These are phyloP conservation scores for Camellia japonica DNA, from an alignment of 148 eudicot species.

Conservation along the genomic window DNA sequence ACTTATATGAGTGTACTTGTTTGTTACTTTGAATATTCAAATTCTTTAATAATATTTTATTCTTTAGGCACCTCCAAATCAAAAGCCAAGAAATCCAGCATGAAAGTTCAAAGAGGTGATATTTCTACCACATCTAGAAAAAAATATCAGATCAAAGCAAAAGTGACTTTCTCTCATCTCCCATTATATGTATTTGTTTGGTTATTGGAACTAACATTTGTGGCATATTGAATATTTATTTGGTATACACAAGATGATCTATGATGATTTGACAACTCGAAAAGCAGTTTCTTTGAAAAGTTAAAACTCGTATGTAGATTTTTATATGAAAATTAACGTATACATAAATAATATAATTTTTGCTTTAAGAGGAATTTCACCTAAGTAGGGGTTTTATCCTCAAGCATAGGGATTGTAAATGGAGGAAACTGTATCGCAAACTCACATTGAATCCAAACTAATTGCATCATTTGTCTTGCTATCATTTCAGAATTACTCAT, in stretches of 20 bases:
- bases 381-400: no score
- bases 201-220: neutral
- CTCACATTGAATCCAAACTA: no score
- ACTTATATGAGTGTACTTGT: neutral
- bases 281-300: neutral
- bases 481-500: no score
- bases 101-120: slow-evolving; percentile 31
- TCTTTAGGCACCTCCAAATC: slow-evolving; percentile 47
- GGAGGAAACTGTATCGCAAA: no score
- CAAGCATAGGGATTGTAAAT: no score
- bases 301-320: neutral
- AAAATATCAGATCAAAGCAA: slow-evolving; percentile 42
- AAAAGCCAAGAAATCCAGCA: slow-evolving; percentile 44
- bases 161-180: slow-evolving; percentile 32
- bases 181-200: neutral
- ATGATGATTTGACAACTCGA: no score
- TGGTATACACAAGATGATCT: no score
- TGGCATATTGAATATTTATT: neutral
- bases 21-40: neutral
- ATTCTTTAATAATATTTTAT: neutral
- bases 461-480: no score
- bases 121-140: slow-evolving; percentile 37
- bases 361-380: no score
- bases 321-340: no score
- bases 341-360: no score